phyloP scores from a whole-genome alignment of 228 moss, liverwort and hornwort species.

The Sphagnum fallax region DNA sequence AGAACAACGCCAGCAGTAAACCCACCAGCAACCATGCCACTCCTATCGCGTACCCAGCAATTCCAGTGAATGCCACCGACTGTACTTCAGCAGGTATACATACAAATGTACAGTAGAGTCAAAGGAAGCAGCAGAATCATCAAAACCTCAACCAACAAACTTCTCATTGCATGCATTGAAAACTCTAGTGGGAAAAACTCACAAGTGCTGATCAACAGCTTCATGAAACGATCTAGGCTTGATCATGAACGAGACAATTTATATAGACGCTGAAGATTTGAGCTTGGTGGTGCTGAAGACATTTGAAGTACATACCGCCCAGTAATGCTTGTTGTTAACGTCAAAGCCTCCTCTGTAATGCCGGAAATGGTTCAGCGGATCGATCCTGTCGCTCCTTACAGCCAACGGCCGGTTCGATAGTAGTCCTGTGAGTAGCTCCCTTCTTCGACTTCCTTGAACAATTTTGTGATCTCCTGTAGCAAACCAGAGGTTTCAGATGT shows the following conservation, averaged over 20 bases:
- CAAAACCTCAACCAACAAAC: too few species aligned
- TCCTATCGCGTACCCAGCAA: slow-evolving; percentile 57
- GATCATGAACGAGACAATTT: too few species aligned
- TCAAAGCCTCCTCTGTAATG: slow-evolving; percentile 41
- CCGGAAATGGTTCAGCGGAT: slow-evolving; percentile 21
- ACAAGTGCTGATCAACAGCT: too few species aligned
- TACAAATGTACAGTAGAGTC: not conserved
- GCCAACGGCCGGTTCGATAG: slow-evolving; percentile 21
- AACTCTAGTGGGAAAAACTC: too few species aligned
- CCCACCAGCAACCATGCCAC: slow-evolving; percentile 58
- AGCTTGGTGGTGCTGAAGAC: too few species aligned
- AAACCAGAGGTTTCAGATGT: too few species aligned
- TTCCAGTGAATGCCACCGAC: slow-evolving; percentile 63
- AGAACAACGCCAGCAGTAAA: slow-evolving; percentile 22
- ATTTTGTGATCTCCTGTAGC: too few species aligned
- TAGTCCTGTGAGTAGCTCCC: slow-evolving; percentile 23
- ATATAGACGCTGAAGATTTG: too few species aligned
- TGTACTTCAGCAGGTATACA: slow-evolving; percentile 16
- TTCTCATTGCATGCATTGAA: too few species aligned
- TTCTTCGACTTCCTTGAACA: slow-evolving; percentile 2
- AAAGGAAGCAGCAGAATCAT: too few species aligned
- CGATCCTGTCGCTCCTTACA: slow-evolving; percentile 34
- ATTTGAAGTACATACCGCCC: slow-evolving; percentile 30
- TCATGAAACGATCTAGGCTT: too few species aligned
- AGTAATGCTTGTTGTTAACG: slow-evolving; percentile 36